These are phyloP conservation scores for Microthlaspi erraticum DNA, from an alignment of 345 rosid genomes.

Conservation along the genomic window DNA sequence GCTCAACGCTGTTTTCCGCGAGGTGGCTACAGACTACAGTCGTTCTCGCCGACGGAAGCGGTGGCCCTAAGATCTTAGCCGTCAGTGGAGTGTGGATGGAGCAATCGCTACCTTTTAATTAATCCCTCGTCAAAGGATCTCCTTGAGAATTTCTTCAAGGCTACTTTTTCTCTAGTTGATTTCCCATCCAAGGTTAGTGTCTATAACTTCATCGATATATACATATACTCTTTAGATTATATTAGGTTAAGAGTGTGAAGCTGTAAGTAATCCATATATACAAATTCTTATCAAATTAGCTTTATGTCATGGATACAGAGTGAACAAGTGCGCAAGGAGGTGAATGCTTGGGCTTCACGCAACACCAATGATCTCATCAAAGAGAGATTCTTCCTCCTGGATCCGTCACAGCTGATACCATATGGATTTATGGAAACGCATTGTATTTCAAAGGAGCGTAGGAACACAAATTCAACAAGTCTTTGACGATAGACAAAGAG, in stretches of 20 bases:
- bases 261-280: background rate
- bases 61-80: conserved; percentile 12
- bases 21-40: conserved; percentile 8
- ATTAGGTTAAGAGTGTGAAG: background rate
- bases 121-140: background rate
- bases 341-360: conserved; percentile 6
- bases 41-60: background rate
- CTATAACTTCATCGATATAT: background rate
- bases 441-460: conserved; percentile 32
- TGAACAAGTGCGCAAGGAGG: conserved; percentile 13
- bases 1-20: background rate
- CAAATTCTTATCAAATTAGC: background rate
- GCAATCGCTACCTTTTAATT: background rate
- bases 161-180: conserved; percentile 22
- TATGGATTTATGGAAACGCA: conserved; percentile 18
- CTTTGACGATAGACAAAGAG: background rate
- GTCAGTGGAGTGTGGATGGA: conserved; percentile 30
- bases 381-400: conserved; percentile 20
- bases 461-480: background rate
- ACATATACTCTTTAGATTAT: background rate
- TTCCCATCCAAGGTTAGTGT: conserved; percentile 24
- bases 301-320: background rate
- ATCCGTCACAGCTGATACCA: background rate
- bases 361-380: conserved; percentile 31
- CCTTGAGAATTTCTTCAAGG: conserved; percentile 18